Base-by-base conservation (phyloP, 2,329 filamentous ascomycete species). In the Trichoderma sp. region DNA sequence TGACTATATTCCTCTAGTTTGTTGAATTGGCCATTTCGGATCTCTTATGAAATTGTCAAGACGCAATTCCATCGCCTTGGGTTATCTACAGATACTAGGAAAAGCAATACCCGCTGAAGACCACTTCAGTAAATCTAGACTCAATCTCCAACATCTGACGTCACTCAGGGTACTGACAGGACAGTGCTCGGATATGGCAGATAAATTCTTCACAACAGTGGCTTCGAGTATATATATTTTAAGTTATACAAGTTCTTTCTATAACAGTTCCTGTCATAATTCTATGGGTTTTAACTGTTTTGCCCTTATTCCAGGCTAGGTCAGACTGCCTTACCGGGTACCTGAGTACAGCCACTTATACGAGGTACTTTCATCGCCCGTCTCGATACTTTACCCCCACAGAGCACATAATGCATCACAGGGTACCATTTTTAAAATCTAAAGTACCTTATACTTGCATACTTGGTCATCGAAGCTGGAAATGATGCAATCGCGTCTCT, bases 401-500 rank as follows among this genome's bases (percentile, higher is more conserved):
- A 3, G 18, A 0, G 8, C 4, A 14, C 3, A 24, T 1, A 3
- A 1, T 6, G 3, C 5, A 62, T 21, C 4, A 12, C 8, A 31
- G 27, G 29, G 27, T 56, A 64, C 62, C 33, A 8, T 1, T 5
- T 6, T 0, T 8, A 1, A 3, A 24, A 7, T 16, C 1, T 6
- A 7, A 9, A n/a, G 59, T 72, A 72, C 14, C 18, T 0, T 0
- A 0, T 50, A 69, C 50, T 3, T 27, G 18, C 21, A 24, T 12
- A 12, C 31, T 59, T 65, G 29, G 41, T 31, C 29, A 73, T 65
- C 27, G 59, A 29, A 27, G 29, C 60, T 33, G 21, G 8, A 65
- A 73, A 73, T 73, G 69, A 73, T 73, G 69, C 69, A 64, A 73
- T 73, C 60, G 12, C 69, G 31, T 62, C 53, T 62, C 67, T 71